Conservation (phyloP, 768 basidiomycete genomes). For the Rhizopogon roseolus region DNA sequence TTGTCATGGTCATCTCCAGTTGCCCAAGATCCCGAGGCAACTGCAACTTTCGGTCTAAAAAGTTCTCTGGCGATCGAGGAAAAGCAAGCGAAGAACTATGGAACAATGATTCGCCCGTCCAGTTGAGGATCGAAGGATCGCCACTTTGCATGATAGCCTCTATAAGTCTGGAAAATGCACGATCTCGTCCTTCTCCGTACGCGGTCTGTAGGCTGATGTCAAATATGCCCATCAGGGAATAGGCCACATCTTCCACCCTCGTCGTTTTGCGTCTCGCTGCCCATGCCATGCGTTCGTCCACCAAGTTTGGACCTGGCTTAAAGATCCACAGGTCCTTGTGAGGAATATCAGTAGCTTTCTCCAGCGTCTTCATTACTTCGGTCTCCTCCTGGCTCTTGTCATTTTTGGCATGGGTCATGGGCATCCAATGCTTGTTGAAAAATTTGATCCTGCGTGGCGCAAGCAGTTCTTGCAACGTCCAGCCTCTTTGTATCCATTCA, state of each 20-base stretch:
- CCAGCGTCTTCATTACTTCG: neutral
- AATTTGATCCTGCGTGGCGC: no score
- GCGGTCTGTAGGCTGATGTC: constrained; percentile 2
- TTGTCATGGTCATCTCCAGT: no score
- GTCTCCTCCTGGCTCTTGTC: neutral
- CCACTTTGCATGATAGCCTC: neutral
- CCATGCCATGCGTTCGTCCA: constrained; percentile 2
- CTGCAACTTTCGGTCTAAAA: no score
- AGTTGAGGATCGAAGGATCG: neutral
- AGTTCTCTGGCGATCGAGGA: no score
- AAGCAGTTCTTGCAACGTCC: no score
- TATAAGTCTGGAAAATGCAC: neutral
- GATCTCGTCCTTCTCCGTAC: constrained; percentile 8
- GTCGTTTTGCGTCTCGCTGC: constrained; percentile 10
- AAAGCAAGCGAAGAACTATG: no score
- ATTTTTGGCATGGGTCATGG: neutral
- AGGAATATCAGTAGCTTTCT: neutral
- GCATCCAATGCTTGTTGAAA: no score
- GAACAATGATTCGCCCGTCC: no score
- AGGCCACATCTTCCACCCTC: constrained; percentile 5
- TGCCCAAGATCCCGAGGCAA: no score
- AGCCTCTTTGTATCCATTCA: constrained; percentile 8
- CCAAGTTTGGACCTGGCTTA: neutral
- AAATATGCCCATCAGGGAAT: constrained; percentile 7
- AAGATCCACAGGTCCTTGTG: neutral